A percentile compares a stretch with the other conserved stretches of the same genome.
Evolutionary conservation across 768 basidiomycete species (phyloP).

Genomic region (Xerocomellus amylosporus): DNA sequence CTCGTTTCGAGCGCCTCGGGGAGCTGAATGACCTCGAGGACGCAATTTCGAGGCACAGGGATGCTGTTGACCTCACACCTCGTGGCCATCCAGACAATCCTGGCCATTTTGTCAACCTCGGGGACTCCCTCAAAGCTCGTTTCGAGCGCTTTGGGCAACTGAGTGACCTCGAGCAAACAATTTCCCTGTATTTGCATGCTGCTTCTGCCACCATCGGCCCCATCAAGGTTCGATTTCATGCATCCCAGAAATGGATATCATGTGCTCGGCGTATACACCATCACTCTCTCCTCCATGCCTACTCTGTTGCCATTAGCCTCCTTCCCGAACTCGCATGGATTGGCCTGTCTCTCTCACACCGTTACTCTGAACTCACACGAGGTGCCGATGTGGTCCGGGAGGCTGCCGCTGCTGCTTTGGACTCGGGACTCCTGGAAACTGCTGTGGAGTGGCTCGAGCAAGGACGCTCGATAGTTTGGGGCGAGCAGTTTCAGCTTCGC

Average conservation of each 20-base stretch:
- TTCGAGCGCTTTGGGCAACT: not conserved
- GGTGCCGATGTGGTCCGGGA: constrained; percentile 18
- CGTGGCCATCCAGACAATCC: not conserved
- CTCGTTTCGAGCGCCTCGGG: not conserved
- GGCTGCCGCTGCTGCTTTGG: constrained; percentile 22
- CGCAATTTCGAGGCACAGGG: not conserved
- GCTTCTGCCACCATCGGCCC: constrained; percentile 1
- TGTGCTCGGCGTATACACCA: constrained; percentile 3
- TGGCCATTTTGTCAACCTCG: not conserved
- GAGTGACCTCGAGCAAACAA: not conserved
- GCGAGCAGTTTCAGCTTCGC: constrained; percentile 12
- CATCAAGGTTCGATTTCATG: not conserved
- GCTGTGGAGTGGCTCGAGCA: constrained; percentile 15
- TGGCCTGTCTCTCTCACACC: constrained; percentile 15
- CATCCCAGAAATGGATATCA: constrained; percentile 4
- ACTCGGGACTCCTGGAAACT: not conserved
- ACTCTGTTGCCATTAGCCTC: constrained; percentile 16
- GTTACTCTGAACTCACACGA: constrained; percentile 11
- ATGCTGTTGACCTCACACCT: not conserved
- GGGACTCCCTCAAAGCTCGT: not conserved
- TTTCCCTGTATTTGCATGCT: not conserved
- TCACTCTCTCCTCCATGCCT: constrained; percentile 17
- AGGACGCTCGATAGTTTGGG: constrained; percentile 12
- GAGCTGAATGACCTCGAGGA: not conserved
- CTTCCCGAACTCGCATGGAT: constrained; percentile 18